Percentiles rank a stretch among this genome's conserved stretches.
Conservation (phyloP, 805 yeast genomes). For the Candida quercuum region DNA sequence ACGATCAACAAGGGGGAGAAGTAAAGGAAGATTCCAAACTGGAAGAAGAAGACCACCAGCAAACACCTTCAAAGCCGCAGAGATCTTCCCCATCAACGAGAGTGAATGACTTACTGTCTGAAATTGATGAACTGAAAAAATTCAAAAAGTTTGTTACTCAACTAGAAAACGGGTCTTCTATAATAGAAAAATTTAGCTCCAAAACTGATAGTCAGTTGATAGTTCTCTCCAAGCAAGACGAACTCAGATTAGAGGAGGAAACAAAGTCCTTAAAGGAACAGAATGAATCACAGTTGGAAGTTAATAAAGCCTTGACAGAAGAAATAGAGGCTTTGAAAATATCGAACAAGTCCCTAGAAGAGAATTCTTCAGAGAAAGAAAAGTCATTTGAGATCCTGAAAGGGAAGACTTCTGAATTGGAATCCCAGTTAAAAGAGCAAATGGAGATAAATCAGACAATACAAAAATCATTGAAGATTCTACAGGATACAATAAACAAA, state of each 20-base stretch:
- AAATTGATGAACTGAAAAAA: conserved; percentile 16
- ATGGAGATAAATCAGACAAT: not conserved
- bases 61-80: conserved; percentile 20
- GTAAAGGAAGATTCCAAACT: conserved; percentile 4
- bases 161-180: conserved; percentile 10
- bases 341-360: conserved; percentile 5
- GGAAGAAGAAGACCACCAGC: conserved; percentile 7
- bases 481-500: conserved; percentile 1
- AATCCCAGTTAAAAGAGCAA: not conserved
- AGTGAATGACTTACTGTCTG: conserved; percentile 2
- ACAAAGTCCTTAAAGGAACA: not conserved
- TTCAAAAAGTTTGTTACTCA: conserved; percentile 12
- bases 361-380: conserved; percentile 8
- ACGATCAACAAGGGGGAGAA: conserved; percentile 8
- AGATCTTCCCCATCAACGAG: conserved; percentile 2
- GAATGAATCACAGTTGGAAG: not conserved
- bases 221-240: not conserved
- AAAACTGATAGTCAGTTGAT: not conserved
- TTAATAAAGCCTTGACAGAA: conserved; percentile 1
- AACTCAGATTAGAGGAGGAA: not conserved
- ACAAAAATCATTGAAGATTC: conserved; percentile 3
- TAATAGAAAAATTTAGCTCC: conserved; percentile 3
- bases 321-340: conserved; percentile 3
- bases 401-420: conserved; percentile 3
- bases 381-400: conserved; percentile 9